Evolutionary conservation across 345 rosid genomes (phyloP), one percentile per base, ranked within the genome.

Genomic region (Anacardium occidentale): DNA sequence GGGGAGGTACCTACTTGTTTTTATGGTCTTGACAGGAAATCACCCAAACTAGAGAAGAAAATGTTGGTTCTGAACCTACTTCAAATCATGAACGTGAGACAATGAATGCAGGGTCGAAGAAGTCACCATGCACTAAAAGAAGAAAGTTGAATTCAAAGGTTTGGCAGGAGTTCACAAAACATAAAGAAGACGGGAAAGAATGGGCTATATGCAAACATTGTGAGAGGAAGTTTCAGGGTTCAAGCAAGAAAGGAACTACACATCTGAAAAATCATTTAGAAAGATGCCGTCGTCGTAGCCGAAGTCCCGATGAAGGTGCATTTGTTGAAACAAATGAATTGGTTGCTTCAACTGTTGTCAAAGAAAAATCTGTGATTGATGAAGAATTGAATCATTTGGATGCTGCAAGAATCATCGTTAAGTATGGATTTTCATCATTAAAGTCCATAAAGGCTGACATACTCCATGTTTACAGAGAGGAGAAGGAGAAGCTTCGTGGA

Each of bases 151-250:
- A 1, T 0, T 25, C 70, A 29, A 2, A 50, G 8, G 70, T 5
- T 20, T 53, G 60, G 71, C n/a, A 67, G 12, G 14, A 53, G 0
- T 64, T 42, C 25, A 5, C 51, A 32, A 54, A 34, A 44, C 1
- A 8, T 47, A 24, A 10, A 0, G 2, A 50, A 67, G 59, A 64
- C 63, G 69, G 55, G 25, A 53, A 24, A 1, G n/a, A 21, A 40
- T 5, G 15, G 62, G 63, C 69, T 8, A 42, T 14, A 54, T 64
- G 75, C 6, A 63, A 53, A 15, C 7, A 22, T 25, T 72, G 69
- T 22, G 0, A 1, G 10, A 42, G 5, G 26, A 7, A 21, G 0
- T 52, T 72, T 2, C 18, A 17, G 1, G 66, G 66, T 21, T 53
- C 54, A 22, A 63, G 69, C 26, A 29, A 58, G 29, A 70, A 8